These are phyloP conservation scores for Phytophthora pinifolia DNA, from an alignment of 352 stramenopile species.

Conservation along the genomic window DNA sequence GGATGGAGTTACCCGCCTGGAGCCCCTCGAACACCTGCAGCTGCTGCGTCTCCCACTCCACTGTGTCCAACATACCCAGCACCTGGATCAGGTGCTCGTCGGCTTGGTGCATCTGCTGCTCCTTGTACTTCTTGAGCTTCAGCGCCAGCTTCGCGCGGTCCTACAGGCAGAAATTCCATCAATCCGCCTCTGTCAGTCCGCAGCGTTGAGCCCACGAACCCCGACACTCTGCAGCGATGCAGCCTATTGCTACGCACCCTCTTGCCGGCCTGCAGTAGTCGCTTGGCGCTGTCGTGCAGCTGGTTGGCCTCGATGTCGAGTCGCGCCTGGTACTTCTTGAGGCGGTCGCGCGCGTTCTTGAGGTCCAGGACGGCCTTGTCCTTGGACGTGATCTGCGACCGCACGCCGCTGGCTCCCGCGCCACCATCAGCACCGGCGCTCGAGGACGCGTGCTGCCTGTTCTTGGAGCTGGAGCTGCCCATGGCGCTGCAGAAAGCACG, in stretches of 20 bases:
- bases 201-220: not conserved
- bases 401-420: constrained; percentile 26
- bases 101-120: constrained; percentile 86
- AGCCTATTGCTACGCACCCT: constrained; percentile 28
- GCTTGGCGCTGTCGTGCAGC: constrained; percentile 78
- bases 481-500: constrained; percentile 23
- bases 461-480: constrained; percentile 62
- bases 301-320: constrained; percentile 82
- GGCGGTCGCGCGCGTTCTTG: constrained; percentile 87
- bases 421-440: not conserved
- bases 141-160: constrained; percentile 85
- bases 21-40: constrained; percentile 88
- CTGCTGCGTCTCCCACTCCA: constrained; percentile 89
- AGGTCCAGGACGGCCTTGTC: constrained; percentile 89
- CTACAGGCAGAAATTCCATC: constrained; percentile 27
- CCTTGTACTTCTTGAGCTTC: constrained; percentile 90
- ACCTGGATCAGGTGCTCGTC: constrained; percentile 88
- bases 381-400: constrained; percentile 79
- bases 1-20: constrained; percentile 84
- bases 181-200: not conserved
- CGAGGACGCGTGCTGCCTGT: constrained; percentile 31
- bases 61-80: constrained; percentile 83
- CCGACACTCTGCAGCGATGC: not conserved
- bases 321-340: constrained; percentile 82
- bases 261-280: constrained; percentile 68